Evolutionary conservation across 345 rosid genomes (phyloP).

Genomic region (Mangifera indica): DNA sequence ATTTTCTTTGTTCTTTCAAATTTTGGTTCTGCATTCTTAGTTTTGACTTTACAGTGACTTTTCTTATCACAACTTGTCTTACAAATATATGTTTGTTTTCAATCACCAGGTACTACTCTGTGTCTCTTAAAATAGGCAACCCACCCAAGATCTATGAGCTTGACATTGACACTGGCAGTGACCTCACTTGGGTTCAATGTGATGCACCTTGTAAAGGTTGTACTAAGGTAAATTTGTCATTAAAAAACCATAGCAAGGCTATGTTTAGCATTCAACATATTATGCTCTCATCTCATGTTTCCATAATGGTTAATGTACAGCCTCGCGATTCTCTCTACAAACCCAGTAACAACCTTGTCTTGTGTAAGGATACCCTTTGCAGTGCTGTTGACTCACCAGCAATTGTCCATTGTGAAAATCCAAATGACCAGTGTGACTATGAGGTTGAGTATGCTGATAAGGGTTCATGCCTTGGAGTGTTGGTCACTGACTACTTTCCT

Average conservation of each 20-base stretch:
- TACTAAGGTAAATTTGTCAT: conserved; percentile 55
- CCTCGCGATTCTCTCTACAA: conserved; percentile 58
- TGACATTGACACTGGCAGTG: conserved; percentile 95
- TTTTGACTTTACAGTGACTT: background rate
- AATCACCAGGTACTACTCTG: conserved; percentile 72
- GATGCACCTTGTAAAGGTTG: conserved; percentile 92
- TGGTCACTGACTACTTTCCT: conserved; percentile 57
- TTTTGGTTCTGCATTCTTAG: background rate
- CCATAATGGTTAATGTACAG: conserved; percentile 35
- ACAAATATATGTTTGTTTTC: background rate
- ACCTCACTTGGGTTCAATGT: conserved; percentile 94
- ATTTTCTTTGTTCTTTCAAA: background rate
- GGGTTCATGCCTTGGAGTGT: conserved; percentile 75
- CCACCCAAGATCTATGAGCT: conserved; percentile 80
- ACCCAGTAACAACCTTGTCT: conserved; percentile 56
- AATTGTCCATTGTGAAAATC: conserved; percentile 38
- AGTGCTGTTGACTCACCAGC: conserved; percentile 36
- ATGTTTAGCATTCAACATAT: background rate
- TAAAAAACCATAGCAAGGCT: background rate
- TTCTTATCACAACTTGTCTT: background rate
- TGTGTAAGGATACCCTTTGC: conserved; percentile 55
- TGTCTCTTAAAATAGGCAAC: conserved; percentile 55
- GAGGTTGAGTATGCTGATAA: conserved; percentile 71
- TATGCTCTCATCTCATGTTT: conserved; percentile 11
- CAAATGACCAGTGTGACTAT: conserved; percentile 79